Percentiles rank a stretch among this genome's conserved stretches.
Evolutionary conservation across 2,329 filamentous ascomycete species (phyloP).

Genomic region (Alternaria gansuensis): DNA sequence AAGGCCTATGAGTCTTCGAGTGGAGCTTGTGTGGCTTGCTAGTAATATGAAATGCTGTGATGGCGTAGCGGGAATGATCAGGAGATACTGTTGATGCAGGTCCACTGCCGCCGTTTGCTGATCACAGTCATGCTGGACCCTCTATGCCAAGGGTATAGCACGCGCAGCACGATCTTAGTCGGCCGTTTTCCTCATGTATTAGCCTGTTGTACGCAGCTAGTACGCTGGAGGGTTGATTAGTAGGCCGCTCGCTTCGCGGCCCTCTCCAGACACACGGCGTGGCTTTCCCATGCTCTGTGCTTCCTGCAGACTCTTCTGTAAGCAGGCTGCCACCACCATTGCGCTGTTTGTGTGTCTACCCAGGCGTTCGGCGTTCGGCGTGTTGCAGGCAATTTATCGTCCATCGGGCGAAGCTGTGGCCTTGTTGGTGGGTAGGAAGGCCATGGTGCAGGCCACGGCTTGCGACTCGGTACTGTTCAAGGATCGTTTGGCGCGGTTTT

Average conservation of each 20-base stretch:
- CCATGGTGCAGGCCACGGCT: constrained; percentile 31
- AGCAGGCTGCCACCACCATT: constrained; percentile 31
- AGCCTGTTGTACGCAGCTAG: constrained; percentile 43
- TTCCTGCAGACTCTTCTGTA: constrained; percentile 42
- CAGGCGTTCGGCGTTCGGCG: constrained; percentile 17
- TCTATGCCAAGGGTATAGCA: constrained; percentile 30
- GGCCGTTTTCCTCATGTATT: constrained; percentile 33
- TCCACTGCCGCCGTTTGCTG: constrained; percentile 37
- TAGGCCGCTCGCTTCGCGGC: constrained; percentile 28
- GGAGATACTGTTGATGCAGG: constrained; percentile 44
- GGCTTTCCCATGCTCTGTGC: constrained; percentile 33
- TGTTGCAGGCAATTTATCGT: constrained; percentile 42
- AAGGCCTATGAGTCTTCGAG: constrained; percentile 26
- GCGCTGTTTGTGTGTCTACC: constrained; percentile 16
- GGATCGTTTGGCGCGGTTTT: constrained; percentile 36
- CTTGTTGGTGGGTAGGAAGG: constrained; percentile 28
- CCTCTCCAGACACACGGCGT: constrained; percentile 26
- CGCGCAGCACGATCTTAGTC: constrained; percentile 25
- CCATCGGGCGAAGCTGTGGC: constrained; percentile 30
- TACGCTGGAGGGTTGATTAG: constrained; percentile 24
- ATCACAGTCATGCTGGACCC: constrained; percentile 31
- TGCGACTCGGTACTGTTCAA: constrained; percentile 38
- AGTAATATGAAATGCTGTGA: constrained; percentile 36
- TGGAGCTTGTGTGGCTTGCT: constrained; percentile 34
- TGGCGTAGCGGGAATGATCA: constrained; percentile 31